These are phyloP conservation scores for Aspergillus homomorphus DNA, from an alignment of 495 filamentous ascomycete genomes.

Conservation along the genomic window DNA sequence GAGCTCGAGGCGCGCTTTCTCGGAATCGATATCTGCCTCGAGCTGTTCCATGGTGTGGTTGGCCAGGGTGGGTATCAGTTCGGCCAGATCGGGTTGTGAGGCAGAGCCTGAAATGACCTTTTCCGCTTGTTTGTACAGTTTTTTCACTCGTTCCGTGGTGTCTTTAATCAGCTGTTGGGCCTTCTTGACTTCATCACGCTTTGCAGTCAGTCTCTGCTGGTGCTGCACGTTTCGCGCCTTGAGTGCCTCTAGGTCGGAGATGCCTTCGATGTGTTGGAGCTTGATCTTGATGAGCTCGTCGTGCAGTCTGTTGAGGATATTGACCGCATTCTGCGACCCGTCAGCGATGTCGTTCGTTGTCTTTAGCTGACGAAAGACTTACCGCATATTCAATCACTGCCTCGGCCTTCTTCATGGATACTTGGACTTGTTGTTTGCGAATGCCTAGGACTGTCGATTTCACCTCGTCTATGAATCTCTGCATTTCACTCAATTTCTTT, in stretches of 20 bases:
- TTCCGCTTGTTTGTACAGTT: conserved; percentile 36
- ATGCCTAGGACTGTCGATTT: conserved; percentile 40
- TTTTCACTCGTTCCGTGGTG: conserved; percentile 31
- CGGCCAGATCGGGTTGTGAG: conserved; percentile 26
- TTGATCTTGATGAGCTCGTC: conserved; percentile 64
- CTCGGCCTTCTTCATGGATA: conserved; percentile 60
- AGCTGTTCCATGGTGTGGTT: conserved; percentile 60
- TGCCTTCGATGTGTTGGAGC: conserved; percentile 70
- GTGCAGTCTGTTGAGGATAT: conserved; percentile 54
- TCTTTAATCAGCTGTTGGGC: conserved; percentile 30
- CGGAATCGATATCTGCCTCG: conserved; percentile 69
- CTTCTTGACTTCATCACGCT: conserved; percentile 36
- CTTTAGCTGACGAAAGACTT: conserved; percentile 19
- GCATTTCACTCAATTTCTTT: conserved; percentile 40
- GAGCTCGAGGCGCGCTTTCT: conserved; percentile 69
- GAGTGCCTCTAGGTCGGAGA: conserved; percentile 68
- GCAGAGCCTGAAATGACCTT: conserved; percentile 15
- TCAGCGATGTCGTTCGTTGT: conserved; percentile 14
- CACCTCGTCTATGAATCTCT: conserved; percentile 42
- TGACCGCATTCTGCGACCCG: conserved; percentile 52
- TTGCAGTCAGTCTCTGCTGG: conserved; percentile 48
- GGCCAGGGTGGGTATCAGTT: conserved; percentile 33
- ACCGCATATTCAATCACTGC: conserved; percentile 63
- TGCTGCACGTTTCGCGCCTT: conserved; percentile 60
- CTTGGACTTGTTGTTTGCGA: conserved; percentile 50